Evolutionary conservation across 345 rosid genomes (phyloP).

Genomic region (Corchorus capsularis): DNA sequence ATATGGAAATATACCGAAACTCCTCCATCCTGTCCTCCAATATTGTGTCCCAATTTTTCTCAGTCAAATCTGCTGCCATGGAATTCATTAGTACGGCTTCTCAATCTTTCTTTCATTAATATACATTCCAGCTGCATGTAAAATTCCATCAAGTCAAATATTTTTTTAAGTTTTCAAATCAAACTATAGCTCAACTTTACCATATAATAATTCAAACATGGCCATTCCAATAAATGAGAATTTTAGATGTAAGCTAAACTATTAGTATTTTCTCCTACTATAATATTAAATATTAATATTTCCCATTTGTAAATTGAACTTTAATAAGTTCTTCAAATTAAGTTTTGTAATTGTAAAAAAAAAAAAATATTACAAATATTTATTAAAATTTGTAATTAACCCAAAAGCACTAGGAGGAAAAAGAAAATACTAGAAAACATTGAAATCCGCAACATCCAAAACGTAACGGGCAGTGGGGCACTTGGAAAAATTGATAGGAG

Average conservation of each 20-base stretch:
- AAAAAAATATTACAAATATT: too few relatives aligned
- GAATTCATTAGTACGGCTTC: not conserved
- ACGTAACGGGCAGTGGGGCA: not conserved
- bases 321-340: too few relatives aligned
- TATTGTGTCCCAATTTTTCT: not conserved
- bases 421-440: not conserved
- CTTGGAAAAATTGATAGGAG: not conserved
- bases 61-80: not conserved
- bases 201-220: too few relatives aligned
- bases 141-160: not conserved
- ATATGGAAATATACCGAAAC: not conserved
- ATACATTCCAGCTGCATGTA: not conserved
- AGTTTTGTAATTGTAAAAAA: too few relatives aligned
- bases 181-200: not conserved
- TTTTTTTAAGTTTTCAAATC: not conserved
- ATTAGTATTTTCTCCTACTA: too few relatives aligned
- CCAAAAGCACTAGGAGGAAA: not conserved
- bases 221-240: too few relatives aligned
- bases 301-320: too few relatives aligned
- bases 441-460: not conserved
- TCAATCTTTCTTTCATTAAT: too few relatives aligned
- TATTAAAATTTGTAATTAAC: too few relatives aligned
- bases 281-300: too few relatives aligned
- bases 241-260: too few relatives aligned
- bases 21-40: not conserved